Evolutionary conservation across 164 flowering plant species (phyloP).

Genomic region (Protea cynaroides): DNA sequence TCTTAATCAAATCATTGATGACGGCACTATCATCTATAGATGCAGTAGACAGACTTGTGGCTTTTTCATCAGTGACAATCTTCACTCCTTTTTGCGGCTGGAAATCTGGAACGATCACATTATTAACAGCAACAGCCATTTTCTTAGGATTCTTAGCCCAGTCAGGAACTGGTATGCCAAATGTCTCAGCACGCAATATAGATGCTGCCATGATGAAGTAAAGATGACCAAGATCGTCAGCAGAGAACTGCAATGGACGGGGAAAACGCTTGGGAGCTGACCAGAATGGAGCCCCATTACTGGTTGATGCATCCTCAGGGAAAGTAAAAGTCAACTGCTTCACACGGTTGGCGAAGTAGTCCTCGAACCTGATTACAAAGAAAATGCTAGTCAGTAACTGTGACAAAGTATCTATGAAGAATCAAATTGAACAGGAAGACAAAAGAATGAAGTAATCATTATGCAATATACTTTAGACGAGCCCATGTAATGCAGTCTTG

Average conservation of each 20-base stretch:
- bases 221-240: slow-evolving; percentile 48
- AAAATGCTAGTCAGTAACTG: not conserved
- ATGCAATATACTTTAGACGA: slow-evolving; percentile 50
- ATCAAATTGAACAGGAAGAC: not conserved
- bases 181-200: slow-evolving; percentile 69
- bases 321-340: slow-evolving; percentile 79
- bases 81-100: slow-evolving; percentile 63
- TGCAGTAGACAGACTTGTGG: slow-evolving; percentile 47
- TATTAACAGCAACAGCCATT: slow-evolving; percentile 52
- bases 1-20: slow-evolving; percentile 47
- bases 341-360: slow-evolving; percentile 69
- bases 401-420: not conserved
- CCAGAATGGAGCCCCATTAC: slow-evolving; percentile 83
- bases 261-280: slow-evolving; percentile 89
- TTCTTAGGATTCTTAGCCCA: slow-evolving; percentile 50
- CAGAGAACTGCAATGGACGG: slow-evolving; percentile 56
- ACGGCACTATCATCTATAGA: slow-evolving; percentile 71
- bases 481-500: slow-evolving; percentile 89
- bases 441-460: not conserved
- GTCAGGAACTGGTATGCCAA: slow-evolving; percentile 68
- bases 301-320: slow-evolving; percentile 77
- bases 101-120: slow-evolving; percentile 67
- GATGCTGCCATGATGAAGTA: slow-evolving; percentile 66
- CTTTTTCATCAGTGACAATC: slow-evolving; percentile 76
- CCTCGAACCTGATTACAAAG: slow-evolving; percentile 57